Conservation (phyloP, 257 asterid species). For the Mitragyna speciosa region DNA sequence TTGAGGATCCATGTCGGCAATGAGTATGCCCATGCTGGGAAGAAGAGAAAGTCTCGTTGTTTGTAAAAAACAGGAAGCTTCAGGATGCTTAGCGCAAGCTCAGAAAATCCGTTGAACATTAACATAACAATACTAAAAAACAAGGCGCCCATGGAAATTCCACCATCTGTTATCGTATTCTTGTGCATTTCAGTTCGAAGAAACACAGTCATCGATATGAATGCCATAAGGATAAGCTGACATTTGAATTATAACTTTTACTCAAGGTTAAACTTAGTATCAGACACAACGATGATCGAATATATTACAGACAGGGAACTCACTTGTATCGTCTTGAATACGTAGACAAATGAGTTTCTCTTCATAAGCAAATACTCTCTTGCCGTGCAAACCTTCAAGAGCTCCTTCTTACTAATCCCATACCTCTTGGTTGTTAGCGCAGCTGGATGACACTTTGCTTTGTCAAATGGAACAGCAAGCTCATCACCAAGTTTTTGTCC, state of each 20-base stretch:
- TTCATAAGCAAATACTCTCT: conserved; percentile 28
- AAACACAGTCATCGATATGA: conserved; percentile 78
- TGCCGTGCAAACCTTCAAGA: conserved; percentile 25
- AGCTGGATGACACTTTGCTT: conserved; percentile 19
- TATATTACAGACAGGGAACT: conserved; percentile 6
- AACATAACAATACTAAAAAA: conserved; percentile 71
- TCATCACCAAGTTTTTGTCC: conserved; percentile 22
- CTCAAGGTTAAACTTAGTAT: neutral
- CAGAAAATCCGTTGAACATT: conserved; percentile 85
- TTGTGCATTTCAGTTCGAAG: conserved; percentile 74
- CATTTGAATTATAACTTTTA: conserved; percentile 16
- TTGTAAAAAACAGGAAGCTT: conserved; percentile 90
- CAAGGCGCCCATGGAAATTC: conserved; percentile 76
- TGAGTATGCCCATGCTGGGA: conserved; percentile 86
- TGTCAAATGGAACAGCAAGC: conserved; percentile 24
- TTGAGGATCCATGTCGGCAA: conserved; percentile 87
- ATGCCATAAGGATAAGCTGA: conserved; percentile 66
- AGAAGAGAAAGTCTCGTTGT: conserved; percentile 79
- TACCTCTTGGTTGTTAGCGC: conserved; percentile 22
- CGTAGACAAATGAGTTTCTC: conserved; percentile 26
- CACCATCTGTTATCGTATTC: conserved; percentile 65
- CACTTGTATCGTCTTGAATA: conserved; percentile 20
- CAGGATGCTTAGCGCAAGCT: conserved; percentile 71
- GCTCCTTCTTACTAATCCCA: conserved; percentile 22
- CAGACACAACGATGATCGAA: neutral